Conservation (phyloP, 257 asterid genomes). For the Eucommia ulmoides region DNA sequence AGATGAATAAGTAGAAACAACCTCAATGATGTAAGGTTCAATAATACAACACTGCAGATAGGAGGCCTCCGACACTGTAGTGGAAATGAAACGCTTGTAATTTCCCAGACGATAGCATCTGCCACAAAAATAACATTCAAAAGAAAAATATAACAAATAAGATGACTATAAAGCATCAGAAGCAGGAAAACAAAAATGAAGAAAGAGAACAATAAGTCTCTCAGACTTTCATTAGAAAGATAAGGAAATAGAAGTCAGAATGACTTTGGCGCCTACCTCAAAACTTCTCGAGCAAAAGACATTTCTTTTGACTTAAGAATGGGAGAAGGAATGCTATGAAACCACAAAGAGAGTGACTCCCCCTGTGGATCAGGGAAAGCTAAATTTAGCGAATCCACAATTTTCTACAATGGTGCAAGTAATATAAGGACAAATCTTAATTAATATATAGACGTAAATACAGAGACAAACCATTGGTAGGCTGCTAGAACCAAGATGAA, state of each 20-base stretch:
- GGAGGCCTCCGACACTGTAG: constrained; percentile 65
- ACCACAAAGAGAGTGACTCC: constrained; percentile 71
- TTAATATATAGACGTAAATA: constrained; percentile 1
- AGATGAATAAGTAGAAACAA: constrained; percentile 8
- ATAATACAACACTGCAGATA: constrained; percentile 68
- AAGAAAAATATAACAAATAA: neutral
- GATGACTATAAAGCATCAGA: neutral
- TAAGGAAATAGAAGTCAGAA: too few species aligned
- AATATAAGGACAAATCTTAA: neutral
- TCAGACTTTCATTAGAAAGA: too few species aligned
- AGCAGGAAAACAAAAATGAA: neutral
- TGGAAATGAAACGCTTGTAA: constrained; percentile 52
- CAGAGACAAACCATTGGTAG: constrained; percentile 29
- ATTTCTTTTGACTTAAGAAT: constrained; percentile 61
- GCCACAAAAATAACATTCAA: neutral
- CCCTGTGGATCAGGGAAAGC: constrained; percentile 30
- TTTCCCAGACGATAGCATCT: constrained; percentile 69
- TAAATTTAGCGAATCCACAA: constrained; percentile 3
- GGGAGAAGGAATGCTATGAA: constrained; percentile 41
- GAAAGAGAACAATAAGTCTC: neutral
- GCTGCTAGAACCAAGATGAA: constrained; percentile 55
- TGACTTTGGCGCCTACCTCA: too few species aligned
- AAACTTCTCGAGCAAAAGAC: constrained; percentile 59
- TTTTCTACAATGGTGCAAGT: neutral
- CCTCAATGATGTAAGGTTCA: constrained; percentile 78